Evolutionary conservation across 2,329 filamentous ascomycete genomes (phyloP).

Genomic region (Didymella segeticola): DNA sequence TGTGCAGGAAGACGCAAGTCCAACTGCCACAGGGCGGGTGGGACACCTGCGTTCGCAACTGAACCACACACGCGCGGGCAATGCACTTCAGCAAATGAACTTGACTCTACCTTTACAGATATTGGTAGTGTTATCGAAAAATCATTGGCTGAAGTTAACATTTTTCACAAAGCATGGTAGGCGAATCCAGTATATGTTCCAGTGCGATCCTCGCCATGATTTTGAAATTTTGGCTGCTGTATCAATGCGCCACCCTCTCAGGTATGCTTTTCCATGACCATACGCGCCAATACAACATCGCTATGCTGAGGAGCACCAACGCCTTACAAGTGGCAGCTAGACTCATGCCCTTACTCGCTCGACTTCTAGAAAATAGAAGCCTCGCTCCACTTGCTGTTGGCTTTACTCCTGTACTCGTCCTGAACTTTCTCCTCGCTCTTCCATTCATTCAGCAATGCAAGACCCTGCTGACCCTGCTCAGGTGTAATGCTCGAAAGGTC

Average conservation of each 20-base stretch:
- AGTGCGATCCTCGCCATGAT: no score
- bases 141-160: no score
- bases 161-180: no score
- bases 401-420: slow-evolving; percentile 56
- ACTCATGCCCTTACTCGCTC: slow-evolving; percentile 3
- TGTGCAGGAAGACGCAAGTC: no score
- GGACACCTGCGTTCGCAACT: no score
- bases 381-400: slow-evolving; percentile 48
- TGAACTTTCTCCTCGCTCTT: slow-evolving; percentile 57
- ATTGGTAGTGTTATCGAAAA: no score
- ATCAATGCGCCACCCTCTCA: background rate
- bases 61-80: no score
- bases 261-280: background rate
- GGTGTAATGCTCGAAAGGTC: slow-evolving; percentile 59
- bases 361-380: slow-evolving; percentile 46
- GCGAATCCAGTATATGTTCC: no score
- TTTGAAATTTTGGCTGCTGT: no score
- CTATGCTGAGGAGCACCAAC: slow-evolving; percentile 3
- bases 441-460: slow-evolving; percentile 60
- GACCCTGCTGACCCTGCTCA: slow-evolving; percentile 62
- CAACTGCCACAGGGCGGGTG: no score
- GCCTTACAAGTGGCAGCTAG: background rate
- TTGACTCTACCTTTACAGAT: no score
- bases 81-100: no score
- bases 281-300: slow-evolving; percentile 3